Evolutionary conservation across 148 eudicot species (phyloP).

Genomic region (Beta vulgaris): DNA sequence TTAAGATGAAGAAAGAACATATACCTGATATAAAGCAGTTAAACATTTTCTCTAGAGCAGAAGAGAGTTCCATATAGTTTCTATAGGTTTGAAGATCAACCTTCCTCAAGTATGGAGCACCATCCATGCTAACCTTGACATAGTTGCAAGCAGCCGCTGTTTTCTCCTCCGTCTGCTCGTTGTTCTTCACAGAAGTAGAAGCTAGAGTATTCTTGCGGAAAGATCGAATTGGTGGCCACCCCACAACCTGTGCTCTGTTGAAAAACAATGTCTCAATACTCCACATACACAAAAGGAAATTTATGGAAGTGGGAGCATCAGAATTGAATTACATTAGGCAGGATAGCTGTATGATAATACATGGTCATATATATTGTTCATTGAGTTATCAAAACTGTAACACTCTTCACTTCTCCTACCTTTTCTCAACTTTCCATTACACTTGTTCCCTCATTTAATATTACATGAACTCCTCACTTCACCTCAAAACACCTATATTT

Average conservation of each 20-base stretch:
- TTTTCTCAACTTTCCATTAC: background rate
- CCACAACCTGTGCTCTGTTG: constrained; percentile 78
- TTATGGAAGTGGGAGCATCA: background rate
- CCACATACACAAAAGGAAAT: background rate
- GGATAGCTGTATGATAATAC: background rate
- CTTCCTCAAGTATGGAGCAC: constrained; percentile 84
- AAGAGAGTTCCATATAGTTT: constrained; percentile 49
- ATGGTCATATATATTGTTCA: no score
- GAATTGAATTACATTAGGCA: background rate
- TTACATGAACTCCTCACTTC: background rate
- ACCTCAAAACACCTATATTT: background rate
- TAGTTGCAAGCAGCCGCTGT: constrained; percentile 25
- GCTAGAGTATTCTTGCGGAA: constrained; percentile 81
- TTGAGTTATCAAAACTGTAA: no score
- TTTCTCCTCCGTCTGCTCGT: constrained; percentile 25
- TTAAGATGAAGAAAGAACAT: background rate
- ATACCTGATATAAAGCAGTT: constrained; percentile 35
- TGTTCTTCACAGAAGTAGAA: constrained; percentile 32
- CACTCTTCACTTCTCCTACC: background rate
- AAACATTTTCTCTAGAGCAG: constrained; percentile 39
- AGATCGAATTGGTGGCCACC: constrained; percentile 93
- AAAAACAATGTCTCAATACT: background rate
- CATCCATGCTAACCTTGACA: constrained; percentile 43
- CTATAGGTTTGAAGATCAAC: constrained; percentile 67
- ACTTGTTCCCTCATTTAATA: no score